A percentile compares a stretch with the other conserved stretches of the same genome.
phyloP scores from a whole-genome alignment of 352 stramenopile genomes.

The Globisporangium echinulatum region DNA sequence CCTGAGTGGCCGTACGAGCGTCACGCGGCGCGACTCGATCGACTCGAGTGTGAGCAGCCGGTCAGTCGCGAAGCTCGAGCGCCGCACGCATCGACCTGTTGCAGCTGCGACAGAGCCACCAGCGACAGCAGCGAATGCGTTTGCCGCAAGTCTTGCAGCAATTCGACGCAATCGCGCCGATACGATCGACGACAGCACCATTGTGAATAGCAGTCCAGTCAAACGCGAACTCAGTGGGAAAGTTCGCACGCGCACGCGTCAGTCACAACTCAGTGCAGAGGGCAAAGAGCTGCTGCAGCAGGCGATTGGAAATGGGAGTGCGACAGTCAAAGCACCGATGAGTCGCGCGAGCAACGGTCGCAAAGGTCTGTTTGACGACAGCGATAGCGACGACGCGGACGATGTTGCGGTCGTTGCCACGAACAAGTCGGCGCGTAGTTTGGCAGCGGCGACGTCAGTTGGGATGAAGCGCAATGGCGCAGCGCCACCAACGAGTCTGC shows the following conservation, averaged over 20 bases:
- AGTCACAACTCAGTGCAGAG: constrained; percentile 71
- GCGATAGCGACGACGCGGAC: constrained; percentile 34
- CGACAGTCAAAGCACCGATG: constrained; percentile 14
- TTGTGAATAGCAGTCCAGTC: constrained; percentile 2
- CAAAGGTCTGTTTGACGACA: constrained; percentile 79
- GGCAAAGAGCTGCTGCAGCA: constrained; percentile 71
- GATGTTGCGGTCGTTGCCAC: constrained; percentile 46
- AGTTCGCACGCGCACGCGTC: constrained; percentile 45
- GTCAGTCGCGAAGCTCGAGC: constrained; percentile 12
- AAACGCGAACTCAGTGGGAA: constrained; percentile 3
- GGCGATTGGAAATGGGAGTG: constrained; percentile 33
- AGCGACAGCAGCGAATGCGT: constrained; percentile 35
- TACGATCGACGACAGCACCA: constrained; percentile 42
- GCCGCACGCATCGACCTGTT: too few species aligned
- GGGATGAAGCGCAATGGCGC: constrained; percentile 9
- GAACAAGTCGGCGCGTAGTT: constrained; percentile 7
- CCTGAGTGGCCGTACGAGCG: constrained; percentile 32
- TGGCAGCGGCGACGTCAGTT: background rate
- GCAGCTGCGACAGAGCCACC: constrained; percentile 19
- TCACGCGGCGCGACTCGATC: constrained; percentile 44
- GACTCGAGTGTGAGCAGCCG: constrained; percentile 32
- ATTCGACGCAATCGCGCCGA: constrained; percentile 66
- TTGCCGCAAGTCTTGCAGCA: constrained; percentile 64
- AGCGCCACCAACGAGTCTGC: constrained; percentile 12
- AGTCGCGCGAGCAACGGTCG: constrained; percentile 15